Evolutionary conservation across 139 green algal genomes (phyloP), one percentile per base, ranked within the genome.

Genomic region (Parachlorella kessleri): DNA sequence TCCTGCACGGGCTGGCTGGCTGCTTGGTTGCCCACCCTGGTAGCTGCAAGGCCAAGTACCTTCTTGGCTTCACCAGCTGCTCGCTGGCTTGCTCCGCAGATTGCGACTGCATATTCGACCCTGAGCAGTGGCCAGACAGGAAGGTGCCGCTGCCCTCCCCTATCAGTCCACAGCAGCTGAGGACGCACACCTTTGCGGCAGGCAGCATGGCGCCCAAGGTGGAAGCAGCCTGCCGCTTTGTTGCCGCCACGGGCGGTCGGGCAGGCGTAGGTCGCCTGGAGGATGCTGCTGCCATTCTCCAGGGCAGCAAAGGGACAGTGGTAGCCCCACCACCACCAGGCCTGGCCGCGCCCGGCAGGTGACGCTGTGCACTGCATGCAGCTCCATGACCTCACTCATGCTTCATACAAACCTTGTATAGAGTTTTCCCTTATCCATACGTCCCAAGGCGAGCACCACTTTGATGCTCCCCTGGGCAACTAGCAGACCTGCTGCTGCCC

Each of bases 171-270:
- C 26, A 28, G n/a, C 9, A 72, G 42, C 53, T 85, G 30, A 6
- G 38, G 32, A 23, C 32, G 6, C 32, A 72, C 59, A 8, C 3
- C 10, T 87, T 87, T 81, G 71, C 82, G 1, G 40, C 26, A 2
- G 82, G 82, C 42, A 77, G 59, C 70, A 87, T 87, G 82, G 66
- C 37, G 2, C 82, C 82, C n/a, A 87, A 87, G 40, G 67, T 85
- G 76, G 67, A 59, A 3, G 64, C 78, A 4, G 64, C 75, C 10
- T 78, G 75, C 64, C 42, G 69, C 3, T 85, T 85, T 75, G 81
- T 85, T 41, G 3, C 10, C 0, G 66, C 72, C 26, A 83, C 70
- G 30, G 81, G 81, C 32, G 66, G 66, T 28, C 65, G 24, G 36
- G 81, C 75, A 8, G 81, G 40, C 4, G 70, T 85, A 26, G 81